These are phyloP conservation scores for Echeveria elegans DNA, from an alignment of 164 flowering plant genomes.

Conservation along the genomic window DNA sequence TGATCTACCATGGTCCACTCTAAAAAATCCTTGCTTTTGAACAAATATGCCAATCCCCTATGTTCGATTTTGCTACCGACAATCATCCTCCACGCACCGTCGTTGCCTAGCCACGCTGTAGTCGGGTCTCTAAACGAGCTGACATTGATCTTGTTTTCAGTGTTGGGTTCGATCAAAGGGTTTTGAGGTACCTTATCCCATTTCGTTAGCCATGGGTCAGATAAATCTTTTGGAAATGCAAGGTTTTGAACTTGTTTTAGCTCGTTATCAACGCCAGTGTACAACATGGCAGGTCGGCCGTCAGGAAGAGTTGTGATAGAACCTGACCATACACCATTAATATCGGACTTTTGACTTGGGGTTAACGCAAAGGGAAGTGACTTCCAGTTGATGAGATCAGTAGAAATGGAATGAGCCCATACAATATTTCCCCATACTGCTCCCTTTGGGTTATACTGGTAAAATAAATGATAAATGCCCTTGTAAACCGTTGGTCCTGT, in stretches of 20 bases:
- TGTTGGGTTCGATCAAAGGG: neutral
- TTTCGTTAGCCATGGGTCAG: neutral
- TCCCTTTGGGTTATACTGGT: constrained; percentile 8
- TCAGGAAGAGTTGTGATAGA: constrained; percentile 3
- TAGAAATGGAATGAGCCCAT: constrained; percentile 8
- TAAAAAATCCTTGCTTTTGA: constrained; percentile 3
- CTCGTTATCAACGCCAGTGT: neutral
- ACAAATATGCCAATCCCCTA: constrained; percentile 3
- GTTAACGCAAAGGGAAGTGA: neutral
- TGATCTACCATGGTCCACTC: neutral
- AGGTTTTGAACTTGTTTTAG: constrained; percentile 6
- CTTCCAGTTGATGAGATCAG: constrained; percentile 3
- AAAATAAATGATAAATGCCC: constrained; percentile 6
- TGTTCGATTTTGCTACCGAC: neutral
- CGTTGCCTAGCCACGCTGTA: constrained; percentile 6
- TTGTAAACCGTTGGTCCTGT: constrained; percentile 10
- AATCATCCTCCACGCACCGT: neutral
- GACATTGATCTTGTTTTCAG: neutral
- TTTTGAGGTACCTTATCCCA: constrained; percentile 2
- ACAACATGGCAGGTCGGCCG: constrained; percentile 4
- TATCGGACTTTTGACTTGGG: neutral
- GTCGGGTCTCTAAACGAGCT: constrained; percentile 11
- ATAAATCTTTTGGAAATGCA: constrained; percentile 2
- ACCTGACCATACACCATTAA: constrained; percentile 1
- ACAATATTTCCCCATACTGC: constrained; percentile 9